Base-by-base conservation (phyloP, 305 asterid species). In the Caryopteris hybrid region DNA sequence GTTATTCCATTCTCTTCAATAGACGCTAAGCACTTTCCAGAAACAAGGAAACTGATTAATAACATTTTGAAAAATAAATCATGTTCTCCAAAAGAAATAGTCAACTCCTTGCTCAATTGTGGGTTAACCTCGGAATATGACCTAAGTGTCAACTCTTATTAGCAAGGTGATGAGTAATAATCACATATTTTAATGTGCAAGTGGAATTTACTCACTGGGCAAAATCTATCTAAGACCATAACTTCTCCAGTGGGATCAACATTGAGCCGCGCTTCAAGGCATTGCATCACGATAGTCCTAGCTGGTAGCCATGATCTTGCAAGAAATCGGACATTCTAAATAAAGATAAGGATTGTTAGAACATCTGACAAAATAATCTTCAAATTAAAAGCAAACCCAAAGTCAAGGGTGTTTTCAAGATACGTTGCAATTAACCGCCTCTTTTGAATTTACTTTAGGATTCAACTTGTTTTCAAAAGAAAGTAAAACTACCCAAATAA, bases 241-340 rank as follows among this genome's bases (percentile, higher is more conserved):
- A 91, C 80, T 78, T 86, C 97, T 77, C 91, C 88, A 34, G 88
- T 83, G 13, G 79, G 85, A 84, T 91, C 91, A 71, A 86, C 61
- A 74, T 87, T 85, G 6, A 76, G 66, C 74, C 97, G 81, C 4
- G 83, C 87, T 39, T 78, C 89, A 54, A 89, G 84, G 73, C 90
- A 85, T 58, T 77, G 73, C 77, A 83, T 75, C 79, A 92, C 89
- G 80, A 92, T 81, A 72, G 94, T 76, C 53, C 94, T 81, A 53
- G 98, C 98, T 64, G 96, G 98, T 54, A 92, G 76, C 95, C 96
- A 92, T 53, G 96, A 92, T 68, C 79, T 73, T 5, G 88, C 86
- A 59, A 77, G 92, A 67, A 45, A 74, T 54, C 80, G 75, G 20
- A 92, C 78, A 72, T 76, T 77, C 98, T 92, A 80, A 29, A 62